Evolutionary conservation across 495 filamentous ascomycete genomes (phyloP).

Genomic region (Talaromyces stipitatus): DNA sequence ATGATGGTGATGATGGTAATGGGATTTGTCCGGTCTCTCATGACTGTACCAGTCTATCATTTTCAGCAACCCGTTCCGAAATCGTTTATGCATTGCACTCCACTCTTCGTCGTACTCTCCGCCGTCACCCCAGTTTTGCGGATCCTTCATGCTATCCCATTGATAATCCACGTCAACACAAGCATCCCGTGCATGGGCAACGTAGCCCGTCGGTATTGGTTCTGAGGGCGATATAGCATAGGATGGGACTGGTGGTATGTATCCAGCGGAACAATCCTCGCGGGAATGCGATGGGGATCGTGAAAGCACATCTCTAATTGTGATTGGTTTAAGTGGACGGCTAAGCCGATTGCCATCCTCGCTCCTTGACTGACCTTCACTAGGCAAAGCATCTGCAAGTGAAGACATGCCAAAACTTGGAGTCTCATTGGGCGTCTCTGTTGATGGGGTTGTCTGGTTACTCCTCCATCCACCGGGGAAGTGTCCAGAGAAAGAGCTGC

Average conservation of each 20-base stretch:
- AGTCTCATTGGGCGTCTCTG: constrained; percentile 18
- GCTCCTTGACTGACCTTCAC: neutral
- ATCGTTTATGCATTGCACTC: constrained; percentile 86
- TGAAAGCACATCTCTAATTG: constrained; percentile 4
- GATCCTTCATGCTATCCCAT: constrained; percentile 84
- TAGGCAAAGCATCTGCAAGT: neutral
- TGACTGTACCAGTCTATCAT: constrained; percentile 78
- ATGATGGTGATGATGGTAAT: constrained; percentile 6
- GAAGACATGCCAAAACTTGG: constrained; percentile 12
- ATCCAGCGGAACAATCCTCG: constrained; percentile 28
- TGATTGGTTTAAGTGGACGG: neutral
- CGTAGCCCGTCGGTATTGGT: constrained; percentile 79
- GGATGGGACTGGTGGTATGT: constrained; percentile 67
- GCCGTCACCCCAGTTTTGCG: constrained; percentile 75
- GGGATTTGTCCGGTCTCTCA: constrained; percentile 13
- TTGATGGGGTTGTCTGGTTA: constrained; percentile 17
- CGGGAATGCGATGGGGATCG: neutral
- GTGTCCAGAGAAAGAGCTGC: constrained; percentile 27
- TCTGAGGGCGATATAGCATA: constrained; percentile 77
- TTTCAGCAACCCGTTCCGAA: constrained; percentile 64
- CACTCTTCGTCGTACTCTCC: constrained; percentile 90
- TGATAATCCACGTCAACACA: constrained; percentile 82
- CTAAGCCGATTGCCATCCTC: neutral
- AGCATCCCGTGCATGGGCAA: constrained; percentile 84
- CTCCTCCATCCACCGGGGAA: constrained; percentile 61